Conservation (phyloP, 2,329 filamentous ascomycete species). For the Calycina marina region DNA sequence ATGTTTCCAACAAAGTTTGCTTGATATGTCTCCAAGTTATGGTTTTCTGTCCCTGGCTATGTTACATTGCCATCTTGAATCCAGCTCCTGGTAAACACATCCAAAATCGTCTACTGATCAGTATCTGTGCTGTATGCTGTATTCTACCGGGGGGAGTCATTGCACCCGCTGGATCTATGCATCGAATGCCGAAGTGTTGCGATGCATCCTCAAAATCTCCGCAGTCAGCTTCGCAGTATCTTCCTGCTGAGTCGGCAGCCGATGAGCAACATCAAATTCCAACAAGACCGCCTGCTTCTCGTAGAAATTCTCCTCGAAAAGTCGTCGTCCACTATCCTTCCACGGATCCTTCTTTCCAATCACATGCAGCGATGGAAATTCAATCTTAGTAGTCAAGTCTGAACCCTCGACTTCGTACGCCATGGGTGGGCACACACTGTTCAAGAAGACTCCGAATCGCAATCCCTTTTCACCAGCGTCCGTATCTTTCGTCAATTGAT, state of each 20-base stretch:
- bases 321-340: conserved; percentile 6
- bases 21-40: too few species aligned
- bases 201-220: conserved; percentile 13
- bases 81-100: too few species aligned
- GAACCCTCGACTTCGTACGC: conserved; percentile 3
- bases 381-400: conserved; percentile 7
- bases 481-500: conserved; percentile 31
- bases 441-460: conserved; percentile 11
- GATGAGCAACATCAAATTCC: conserved; percentile 15
- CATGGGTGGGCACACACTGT: conserved; percentile 10
- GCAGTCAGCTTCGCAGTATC: conserved; percentile 12
- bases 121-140: too few species aligned
- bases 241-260: conserved; percentile 9
- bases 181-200: conserved; percentile 6
- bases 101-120: too few species aligned
- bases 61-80: too few species aligned
- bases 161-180: too few species aligned
- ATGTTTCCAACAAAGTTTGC: too few species aligned
- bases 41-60: too few species aligned
- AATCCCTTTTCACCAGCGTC: conserved; percentile 1
- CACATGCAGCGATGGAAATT: conserved; percentile 13
- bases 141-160: too few species aligned
- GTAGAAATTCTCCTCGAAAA: conserved; percentile 11
- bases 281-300: conserved; percentile 6
- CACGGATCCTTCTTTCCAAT: conserved; percentile 14